phyloP scores from a whole-genome alignment of 192 early-diverging fungal genomes.

The Coemansia sp. region DNA sequence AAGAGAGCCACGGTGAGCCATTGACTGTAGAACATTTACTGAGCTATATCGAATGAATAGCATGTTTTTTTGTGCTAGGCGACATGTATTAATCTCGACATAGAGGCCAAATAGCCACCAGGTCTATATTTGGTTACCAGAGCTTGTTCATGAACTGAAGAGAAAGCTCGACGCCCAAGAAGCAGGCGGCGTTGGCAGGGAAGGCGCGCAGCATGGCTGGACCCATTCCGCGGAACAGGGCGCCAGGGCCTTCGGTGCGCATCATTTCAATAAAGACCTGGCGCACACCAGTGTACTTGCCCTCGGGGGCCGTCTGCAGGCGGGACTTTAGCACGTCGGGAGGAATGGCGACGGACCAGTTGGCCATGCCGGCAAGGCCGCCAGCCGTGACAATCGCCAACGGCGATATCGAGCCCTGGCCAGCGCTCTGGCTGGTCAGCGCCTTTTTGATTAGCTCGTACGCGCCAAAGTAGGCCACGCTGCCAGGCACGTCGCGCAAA shows the following conservation, averaged over 20 bases:
- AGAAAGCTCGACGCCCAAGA: conserved; percentile 58
- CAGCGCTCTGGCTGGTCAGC: conserved; percentile 61
- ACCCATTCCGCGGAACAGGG: conserved; percentile 78
- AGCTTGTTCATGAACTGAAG: conserved; percentile 46
- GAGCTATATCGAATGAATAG: not conserved
- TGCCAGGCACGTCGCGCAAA: conserved; percentile 87
- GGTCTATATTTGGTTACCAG: conserved; percentile 7
- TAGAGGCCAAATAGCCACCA: not conserved
- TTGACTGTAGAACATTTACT: not conserved
- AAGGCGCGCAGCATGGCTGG: conserved; percentile 78
- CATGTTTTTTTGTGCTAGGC: too few species aligned
- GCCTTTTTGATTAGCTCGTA: conserved; percentile 82
- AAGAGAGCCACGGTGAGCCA: not conserved
- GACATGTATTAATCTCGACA: too few species aligned
- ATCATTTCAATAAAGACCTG: conserved; percentile 55
- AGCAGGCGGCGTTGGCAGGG: conserved; percentile 82
- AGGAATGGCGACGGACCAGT: conserved; percentile 77
- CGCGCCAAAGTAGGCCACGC: conserved; percentile 91
- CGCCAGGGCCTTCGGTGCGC: conserved; percentile 55
- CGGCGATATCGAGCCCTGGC: conserved; percentile 70
- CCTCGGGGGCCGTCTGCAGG: conserved; percentile 62
- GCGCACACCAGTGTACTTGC: conserved; percentile 49
- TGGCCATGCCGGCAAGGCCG: conserved; percentile 97
- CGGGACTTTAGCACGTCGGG: conserved; percentile 86
- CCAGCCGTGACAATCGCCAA: conserved; percentile 88